Conservation (phyloP, 1,284 basidiomycete species). For the Puccinia brachypodii region DNA sequence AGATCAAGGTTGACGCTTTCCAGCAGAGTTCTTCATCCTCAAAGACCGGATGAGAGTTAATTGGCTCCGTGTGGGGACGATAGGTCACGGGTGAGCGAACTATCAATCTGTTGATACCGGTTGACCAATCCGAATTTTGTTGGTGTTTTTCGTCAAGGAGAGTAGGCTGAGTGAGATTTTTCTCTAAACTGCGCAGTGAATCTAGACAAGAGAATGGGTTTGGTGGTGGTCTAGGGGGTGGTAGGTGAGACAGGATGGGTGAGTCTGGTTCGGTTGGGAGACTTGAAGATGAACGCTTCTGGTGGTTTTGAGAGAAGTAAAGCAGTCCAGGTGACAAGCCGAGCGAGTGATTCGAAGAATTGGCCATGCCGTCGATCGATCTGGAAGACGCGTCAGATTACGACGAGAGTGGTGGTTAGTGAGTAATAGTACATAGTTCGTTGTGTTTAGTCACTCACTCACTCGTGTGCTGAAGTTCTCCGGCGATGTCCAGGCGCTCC, state of each 20-base stretch:
- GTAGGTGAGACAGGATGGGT: not conserved
- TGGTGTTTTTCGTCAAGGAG: conserved; percentile 25
- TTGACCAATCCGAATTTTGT: conserved; percentile 32
- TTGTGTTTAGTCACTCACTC: too few relatives aligned
- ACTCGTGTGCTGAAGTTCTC: too few relatives aligned
- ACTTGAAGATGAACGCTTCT: not conserved
- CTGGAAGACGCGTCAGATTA: not conserved
- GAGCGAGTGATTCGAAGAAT: not conserved
- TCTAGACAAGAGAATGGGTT: conserved; percentile 47
- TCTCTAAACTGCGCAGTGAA: conserved; percentile 29
- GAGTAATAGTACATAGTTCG: too few relatives aligned
- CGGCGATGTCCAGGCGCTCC: too few relatives aligned
- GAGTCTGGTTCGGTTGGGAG: not conserved
- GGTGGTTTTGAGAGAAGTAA: conserved; percentile 21
- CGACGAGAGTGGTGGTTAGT: not conserved
- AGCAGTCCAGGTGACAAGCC: conserved; percentile 24
- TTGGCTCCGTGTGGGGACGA: not conserved
- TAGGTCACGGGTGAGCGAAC: not conserved
- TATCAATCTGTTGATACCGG: conserved; percentile 39
- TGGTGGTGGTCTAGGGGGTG: conserved; percentile 12
- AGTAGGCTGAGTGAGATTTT: conserved; percentile 37
- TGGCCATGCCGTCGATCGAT: not conserved
- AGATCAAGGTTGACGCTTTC: conserved; percentile 44
- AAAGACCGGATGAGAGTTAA: not conserved
- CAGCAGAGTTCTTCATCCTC: conserved; percentile 41